Conservation (phyloP, 345 rosid genomes). For the Mangifera indica region DNA sequence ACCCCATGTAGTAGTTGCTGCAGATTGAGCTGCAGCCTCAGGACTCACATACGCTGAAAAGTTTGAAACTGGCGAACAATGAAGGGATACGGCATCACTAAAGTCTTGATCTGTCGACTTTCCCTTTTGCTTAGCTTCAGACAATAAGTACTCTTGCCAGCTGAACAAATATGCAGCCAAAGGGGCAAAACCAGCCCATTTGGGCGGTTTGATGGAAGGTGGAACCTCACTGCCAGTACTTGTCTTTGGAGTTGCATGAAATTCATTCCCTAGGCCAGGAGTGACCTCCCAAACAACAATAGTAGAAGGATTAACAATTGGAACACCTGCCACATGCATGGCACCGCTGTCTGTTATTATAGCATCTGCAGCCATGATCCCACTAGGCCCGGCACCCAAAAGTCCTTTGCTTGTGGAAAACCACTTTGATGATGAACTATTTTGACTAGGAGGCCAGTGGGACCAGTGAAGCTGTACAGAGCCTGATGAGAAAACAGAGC, state of each 20-base stretch:
- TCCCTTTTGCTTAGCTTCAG: constrained; percentile 75
- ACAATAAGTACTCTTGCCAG: constrained; percentile 92
- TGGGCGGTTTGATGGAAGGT: constrained; percentile 83
- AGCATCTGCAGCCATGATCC: constrained; percentile 99
- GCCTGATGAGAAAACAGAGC: constrained; percentile 97
- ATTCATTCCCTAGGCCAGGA: constrained; percentile 94
- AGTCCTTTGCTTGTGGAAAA: constrained; percentile 96
- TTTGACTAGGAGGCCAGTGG: constrained; percentile 88
- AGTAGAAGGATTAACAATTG: constrained; percentile 97
- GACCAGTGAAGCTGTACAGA: constrained; percentile 99
- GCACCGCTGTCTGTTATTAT: constrained; percentile 95
- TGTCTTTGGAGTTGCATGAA: constrained; percentile 71
- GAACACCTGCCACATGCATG: constrained; percentile 99
- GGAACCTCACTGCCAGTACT: constrained; percentile 66
- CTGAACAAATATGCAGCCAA: constrained; percentile 92
- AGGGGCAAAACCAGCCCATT: constrained; percentile 97
- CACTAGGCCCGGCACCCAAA: constrained; percentile 99
- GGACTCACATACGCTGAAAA: constrained; percentile 99
- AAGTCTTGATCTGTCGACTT: constrained; percentile 65
- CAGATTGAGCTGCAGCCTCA: constrained; percentile 96
- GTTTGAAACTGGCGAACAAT: constrained; percentile 97
- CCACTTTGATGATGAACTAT: constrained; percentile 68
- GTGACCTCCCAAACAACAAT: constrained; percentile 99
- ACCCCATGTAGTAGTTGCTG: constrained; percentile 99
- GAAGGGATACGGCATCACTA: constrained; percentile 62